Base-by-base conservation (phyloP, 805 yeast species). In the Candida mattraensis region DNA sequence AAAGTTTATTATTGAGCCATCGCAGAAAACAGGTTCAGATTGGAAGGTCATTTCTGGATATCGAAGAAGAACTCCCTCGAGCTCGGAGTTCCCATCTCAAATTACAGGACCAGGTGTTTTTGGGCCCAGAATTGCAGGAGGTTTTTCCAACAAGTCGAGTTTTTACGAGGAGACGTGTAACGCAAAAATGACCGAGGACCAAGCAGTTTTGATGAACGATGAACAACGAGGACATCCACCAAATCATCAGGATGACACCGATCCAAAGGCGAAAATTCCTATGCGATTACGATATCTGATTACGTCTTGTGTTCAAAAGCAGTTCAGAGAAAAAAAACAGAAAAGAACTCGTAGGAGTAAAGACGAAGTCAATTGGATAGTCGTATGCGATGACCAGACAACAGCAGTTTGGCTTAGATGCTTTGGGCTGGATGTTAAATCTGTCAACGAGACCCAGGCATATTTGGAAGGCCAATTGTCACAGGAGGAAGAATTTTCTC, bases 301-400 rank as follows among this genome's bases (percentile, higher is more conserved):
- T 27, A 69, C 80, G 44, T 70, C 85, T 7, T 76, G 82, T 48
- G 60, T 80, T 21, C 75, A 72, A 42, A 79, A 79, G 53, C 64
- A 68, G 32, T 70, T 62, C 37, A 46, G 72, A 26, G 73, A 71
- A 28, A 61, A 61, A 22, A 61, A 57, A 23, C 45, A 48, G 7
- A n/a, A n/a, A n/a, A n/a, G n/a, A n/a, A n/a, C n/a, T n/a, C 20
- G 24, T 3, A 13, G 33, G 2, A 18, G 13, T 1, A n/a, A 24
- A 9, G 58, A 58, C 7, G 50, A 35, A 18, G 42, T 44, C 24
- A 43, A 50, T 13, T 83, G 88, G 88, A 61, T 64, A 16, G 56
- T 81, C 16, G 67, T 82, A 5, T 72, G 86, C 5, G 91, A 83
- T 53, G 86, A 80, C 47, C 51, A 68, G 2, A 64, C 69, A 3